phyloP scores from a whole-genome alignment of 495 filamentous ascomycete genomes.

The Podospora didyma region DNA sequence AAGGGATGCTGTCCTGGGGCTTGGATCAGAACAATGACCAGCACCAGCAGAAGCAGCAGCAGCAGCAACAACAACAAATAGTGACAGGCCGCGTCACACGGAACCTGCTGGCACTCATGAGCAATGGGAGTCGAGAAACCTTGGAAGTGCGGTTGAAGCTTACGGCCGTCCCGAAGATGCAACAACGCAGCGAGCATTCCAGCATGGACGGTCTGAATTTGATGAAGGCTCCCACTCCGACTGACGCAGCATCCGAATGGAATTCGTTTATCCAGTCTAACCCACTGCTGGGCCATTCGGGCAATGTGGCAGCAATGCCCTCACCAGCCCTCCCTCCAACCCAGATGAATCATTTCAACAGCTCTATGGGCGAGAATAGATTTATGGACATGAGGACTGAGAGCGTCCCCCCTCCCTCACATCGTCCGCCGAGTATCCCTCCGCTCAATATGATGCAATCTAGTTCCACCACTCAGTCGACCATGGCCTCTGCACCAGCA shows the following conservation, averaged over 20 bases:
- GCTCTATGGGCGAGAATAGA: conserved; percentile 10
- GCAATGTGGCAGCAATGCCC: conserved; percentile 20
- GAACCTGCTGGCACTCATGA: conserved; percentile 78
- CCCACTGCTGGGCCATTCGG: conserved; percentile 30
- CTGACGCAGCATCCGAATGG: conserved; percentile 46
- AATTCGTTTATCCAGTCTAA: conserved; percentile 44
- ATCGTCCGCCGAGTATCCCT: conserved; percentile 22
- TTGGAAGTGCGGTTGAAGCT: conserved; percentile 91
- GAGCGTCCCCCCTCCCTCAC: conserved; percentile 8
- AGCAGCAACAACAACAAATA: conserved; percentile 59
- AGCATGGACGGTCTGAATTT: conserved; percentile 18
- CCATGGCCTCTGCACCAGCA: conserved; percentile 7
- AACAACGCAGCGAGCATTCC: conserved; percentile 43
- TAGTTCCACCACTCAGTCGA: conserved; percentile 4
- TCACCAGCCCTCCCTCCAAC: conserved; percentile 28
- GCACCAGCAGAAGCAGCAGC: conserved; percentile 48
- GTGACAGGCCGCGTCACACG: conserved; percentile 88
- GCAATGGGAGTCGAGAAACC: conserved; percentile 79
- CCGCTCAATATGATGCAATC: conserved; percentile 11
- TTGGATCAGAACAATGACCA: conserved; percentile 52
- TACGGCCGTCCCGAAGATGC: conserved; percentile 70
- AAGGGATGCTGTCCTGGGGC: conserved; percentile 90
- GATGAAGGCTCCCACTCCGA: conserved; percentile 26
- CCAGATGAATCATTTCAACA: conserved; percentile 17
- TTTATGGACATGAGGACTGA: conserved; percentile 18